Percentiles rank a stretch among this genome's conserved stretches.
phyloP scores from a whole-genome alignment of 352 stramenopile genomes.

The Globisporangium heterothallicum region DNA sequence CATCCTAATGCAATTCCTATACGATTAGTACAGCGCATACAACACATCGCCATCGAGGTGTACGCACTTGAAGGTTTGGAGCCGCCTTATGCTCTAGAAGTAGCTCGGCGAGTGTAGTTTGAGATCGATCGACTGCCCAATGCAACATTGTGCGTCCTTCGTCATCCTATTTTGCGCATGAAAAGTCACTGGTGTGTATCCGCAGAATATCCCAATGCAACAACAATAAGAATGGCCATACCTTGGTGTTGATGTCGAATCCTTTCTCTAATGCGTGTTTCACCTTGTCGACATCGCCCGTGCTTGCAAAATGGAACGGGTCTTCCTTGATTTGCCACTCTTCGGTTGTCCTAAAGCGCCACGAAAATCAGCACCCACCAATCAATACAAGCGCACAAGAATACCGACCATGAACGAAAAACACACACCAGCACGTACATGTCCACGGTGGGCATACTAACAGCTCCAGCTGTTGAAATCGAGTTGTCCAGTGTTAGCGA shows the following conservation, averaged over 20 bases:
- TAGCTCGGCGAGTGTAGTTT: constrained; percentile 42
- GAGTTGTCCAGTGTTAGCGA: constrained; percentile 23
- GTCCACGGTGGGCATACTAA: constrained; percentile 68
- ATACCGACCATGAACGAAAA: not conserved
- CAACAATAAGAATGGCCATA: constrained; percentile 1
- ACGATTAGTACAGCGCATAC: constrained; percentile 8
- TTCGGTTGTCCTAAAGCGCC: constrained; percentile 43
- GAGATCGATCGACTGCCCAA: constrained; percentile 70
- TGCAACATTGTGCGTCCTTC: constrained; percentile 80
- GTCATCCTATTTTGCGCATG: constrained; percentile 32
- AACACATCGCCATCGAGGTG: not conserved
- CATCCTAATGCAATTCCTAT: no score
- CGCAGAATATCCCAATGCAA: not conserved
- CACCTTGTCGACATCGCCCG: constrained; percentile 50
- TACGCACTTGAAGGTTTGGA: constrained; percentile 49
- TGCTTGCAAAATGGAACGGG: constrained; percentile 70
- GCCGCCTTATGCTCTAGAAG: constrained; percentile 48
- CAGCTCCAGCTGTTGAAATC: constrained; percentile 46
- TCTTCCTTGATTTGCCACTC: constrained; percentile 75
- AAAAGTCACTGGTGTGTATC: not conserved
- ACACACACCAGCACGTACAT: constrained; percentile 28
- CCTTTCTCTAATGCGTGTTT: constrained; percentile 31
- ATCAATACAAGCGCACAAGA: not conserved
- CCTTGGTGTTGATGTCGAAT: constrained; percentile 42
- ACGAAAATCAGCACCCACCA: not conserved